Conservation (phyloP, 371 early-diverging fungal genomes). For the Smittium culicis region DNA sequence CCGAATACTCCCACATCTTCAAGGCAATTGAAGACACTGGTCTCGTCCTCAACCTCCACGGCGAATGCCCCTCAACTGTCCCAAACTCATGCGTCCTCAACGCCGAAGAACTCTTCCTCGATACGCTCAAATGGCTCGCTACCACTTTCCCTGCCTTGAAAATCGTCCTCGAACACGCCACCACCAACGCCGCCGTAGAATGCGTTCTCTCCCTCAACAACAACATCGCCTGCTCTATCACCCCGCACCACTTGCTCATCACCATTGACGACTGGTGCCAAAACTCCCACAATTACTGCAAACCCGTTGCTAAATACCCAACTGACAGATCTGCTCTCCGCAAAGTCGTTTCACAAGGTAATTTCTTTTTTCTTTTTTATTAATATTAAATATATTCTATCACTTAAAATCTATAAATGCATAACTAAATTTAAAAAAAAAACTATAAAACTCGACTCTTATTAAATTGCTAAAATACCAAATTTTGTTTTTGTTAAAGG, state of each 20-base stretch:
- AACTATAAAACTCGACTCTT: no score
- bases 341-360: conserved; percentile 51
- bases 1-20: conserved; percentile 82
- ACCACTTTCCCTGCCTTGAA: conserved; percentile 77
- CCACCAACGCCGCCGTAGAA: conserved; percentile 84
- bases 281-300: conserved; percentile 90
- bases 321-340: conserved; percentile 82
- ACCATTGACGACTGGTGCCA: conserved; percentile 95
- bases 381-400: no score
- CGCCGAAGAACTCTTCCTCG: conserved; percentile 86
- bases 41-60: conserved; percentile 90
- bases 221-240: conserved; percentile 88
- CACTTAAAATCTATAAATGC: no score
- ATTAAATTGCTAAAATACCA: no score
- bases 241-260: conserved; percentile 83
- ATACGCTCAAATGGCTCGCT: conserved; percentile 69
- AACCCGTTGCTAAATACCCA: conserved; percentile 94
- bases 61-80: conserved; percentile 81
- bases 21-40: conserved; percentile 85
- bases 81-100: conserved; percentile 86
- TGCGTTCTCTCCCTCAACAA: conserved; percentile 77
- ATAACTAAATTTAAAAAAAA: no score
- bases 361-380: neutral
- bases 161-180: conserved; percentile 94
- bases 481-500: conserved; percentile 30